Evolutionary conservation across 2,329 filamentous ascomycete species (phyloP).

Genomic region (Coniochaeta pulveracea): DNA sequence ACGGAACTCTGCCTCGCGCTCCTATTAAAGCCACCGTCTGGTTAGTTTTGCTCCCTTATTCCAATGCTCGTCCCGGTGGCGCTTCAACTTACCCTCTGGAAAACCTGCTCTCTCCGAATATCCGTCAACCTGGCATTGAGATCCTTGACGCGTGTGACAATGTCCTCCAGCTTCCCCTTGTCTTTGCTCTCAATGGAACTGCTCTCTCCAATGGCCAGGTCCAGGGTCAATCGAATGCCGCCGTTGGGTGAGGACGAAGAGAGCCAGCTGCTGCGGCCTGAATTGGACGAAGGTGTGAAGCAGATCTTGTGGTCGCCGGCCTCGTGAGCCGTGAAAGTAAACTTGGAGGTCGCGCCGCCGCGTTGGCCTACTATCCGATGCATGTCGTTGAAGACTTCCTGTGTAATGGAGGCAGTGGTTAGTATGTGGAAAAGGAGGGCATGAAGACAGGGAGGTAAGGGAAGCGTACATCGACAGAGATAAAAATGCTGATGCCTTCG

Average conservation of each 20-base stretch:
- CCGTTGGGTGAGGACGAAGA: slow-evolving; percentile 53
- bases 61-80: slow-evolving; percentile 2
- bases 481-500: slow-evolving; percentile 69
- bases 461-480: slow-evolving; percentile 68
- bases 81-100: slow-evolving; percentile 72
- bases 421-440: background rate
- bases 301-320: slow-evolving; percentile 93
- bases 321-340: slow-evolving; percentile 92
- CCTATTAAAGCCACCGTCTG: slow-evolving; percentile 45
- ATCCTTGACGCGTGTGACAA: slow-evolving; percentile 80
- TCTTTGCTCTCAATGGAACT: slow-evolving; percentile 88
- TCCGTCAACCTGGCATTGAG: slow-evolving; percentile 79
- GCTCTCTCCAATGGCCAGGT: slow-evolving; percentile 89
- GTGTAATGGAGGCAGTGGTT: slow-evolving; percentile 4
- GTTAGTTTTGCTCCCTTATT: too few species aligned
- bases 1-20: slow-evolving; percentile 94
- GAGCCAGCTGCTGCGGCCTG: slow-evolving; percentile 61
- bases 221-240: slow-evolving; percentile 73
- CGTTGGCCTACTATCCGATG: slow-evolving; percentile 89
- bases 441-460: background rate
- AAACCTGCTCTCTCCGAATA: slow-evolving; percentile 88
- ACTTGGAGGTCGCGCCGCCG: slow-evolving; percentile 64
- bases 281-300: slow-evolving; percentile 74
- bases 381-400: slow-evolving; percentile 94
- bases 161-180: slow-evolving; percentile 84